A percentile compares a stretch with the other conserved stretches of the same genome.
phyloP scores from a whole-genome alignment of 2,329 filamentous ascomycete genomes.

The Lachnellula subtilissima region DNA sequence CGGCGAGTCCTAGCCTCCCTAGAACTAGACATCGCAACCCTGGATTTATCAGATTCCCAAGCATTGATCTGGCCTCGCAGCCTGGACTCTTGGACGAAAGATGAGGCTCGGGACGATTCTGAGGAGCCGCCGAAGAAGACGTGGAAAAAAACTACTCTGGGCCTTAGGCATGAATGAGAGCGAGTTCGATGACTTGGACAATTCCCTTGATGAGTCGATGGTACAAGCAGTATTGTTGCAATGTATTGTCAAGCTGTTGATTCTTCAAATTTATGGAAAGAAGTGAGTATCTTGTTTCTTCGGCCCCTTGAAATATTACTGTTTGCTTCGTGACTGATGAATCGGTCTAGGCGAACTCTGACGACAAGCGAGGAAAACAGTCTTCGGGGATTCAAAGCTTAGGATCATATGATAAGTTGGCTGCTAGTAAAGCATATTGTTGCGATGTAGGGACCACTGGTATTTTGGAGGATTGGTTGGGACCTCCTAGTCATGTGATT shows the following conservation, averaged over 20 bases:
- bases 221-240: conserved; percentile 4
- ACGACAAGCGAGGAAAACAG: neutral
- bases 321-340: neutral
- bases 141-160: conserved; percentile 6
- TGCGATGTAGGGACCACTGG: too few relatives aligned
- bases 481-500: too few relatives aligned
- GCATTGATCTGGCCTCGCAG: too few relatives aligned
- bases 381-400: conserved; percentile 7
- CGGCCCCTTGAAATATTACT: neutral
- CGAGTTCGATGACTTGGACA: conserved; percentile 1
- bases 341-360: neutral
- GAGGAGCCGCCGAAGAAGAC: conserved; percentile 1
- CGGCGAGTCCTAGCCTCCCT: too few relatives aligned
- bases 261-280: conserved; percentile 9
- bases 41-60: too few relatives aligned
- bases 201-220: neutral
- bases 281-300: neutral
- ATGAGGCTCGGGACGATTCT: neutral
- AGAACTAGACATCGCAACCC: too few relatives aligned
- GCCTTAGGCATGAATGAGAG: conserved; percentile 2
- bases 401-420: too few relatives aligned
- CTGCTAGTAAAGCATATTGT: too few relatives aligned
- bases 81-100: conserved; percentile 6
- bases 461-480: too few relatives aligned
- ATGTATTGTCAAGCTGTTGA: conserved; percentile 5